Evolutionary conservation across 768 basidiomycete genomes (phyloP).

Genomic region (Lenzites betulinus): DNA sequence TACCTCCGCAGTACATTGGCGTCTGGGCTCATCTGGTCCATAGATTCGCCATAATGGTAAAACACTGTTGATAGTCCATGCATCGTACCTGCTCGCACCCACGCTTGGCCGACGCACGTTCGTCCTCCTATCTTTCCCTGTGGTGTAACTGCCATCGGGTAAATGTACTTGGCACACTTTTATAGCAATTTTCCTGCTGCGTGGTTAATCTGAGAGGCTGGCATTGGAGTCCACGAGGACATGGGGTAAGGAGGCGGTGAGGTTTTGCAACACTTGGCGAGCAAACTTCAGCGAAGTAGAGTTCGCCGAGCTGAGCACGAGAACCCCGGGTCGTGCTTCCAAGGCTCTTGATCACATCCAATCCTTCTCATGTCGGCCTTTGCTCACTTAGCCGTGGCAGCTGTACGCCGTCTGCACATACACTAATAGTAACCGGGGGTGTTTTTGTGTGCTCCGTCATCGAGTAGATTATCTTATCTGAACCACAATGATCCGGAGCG

Average conservation of each 20-base stretch:
- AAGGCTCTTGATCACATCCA: neutral
- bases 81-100: too few relatives aligned
- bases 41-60: too few relatives aligned
- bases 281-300: neutral
- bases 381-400: too few relatives aligned
- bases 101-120: neutral
- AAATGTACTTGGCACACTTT: too few relatives aligned
- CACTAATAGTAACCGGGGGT: too few relatives aligned
- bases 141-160: too few relatives aligned
- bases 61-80: too few relatives aligned
- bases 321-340: neutral
- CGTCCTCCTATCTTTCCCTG: neutral
- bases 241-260: neutral
- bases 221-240: neutral
- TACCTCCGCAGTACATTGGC: too few relatives aligned
- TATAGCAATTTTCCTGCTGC: too few relatives aligned
- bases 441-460: too few relatives aligned
- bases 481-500: neutral
- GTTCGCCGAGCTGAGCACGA: neutral
- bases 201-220: neutral
- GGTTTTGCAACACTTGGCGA: neutral
- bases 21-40: too few relatives aligned
- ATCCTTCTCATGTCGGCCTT: neutral
- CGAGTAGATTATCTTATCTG: neutral
- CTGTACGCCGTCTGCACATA: too few relatives aligned